phyloP scores from a whole-genome alignment of 306 rosid species.

The Vachellia pachyceras region DNA sequence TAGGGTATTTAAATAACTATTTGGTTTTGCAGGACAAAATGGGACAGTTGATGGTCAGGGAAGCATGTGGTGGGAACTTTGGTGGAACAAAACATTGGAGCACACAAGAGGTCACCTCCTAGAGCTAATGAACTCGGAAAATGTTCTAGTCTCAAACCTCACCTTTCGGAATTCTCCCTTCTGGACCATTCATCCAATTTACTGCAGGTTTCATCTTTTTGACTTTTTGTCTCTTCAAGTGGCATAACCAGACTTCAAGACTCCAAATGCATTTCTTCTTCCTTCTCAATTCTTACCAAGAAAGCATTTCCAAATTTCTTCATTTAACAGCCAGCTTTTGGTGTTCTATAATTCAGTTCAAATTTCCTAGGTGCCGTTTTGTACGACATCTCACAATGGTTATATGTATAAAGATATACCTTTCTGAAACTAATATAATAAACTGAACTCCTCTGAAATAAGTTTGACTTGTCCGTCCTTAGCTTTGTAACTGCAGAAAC shows the following conservation, averaged over 20 bases:
- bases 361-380: not conserved
- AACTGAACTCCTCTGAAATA: not conserved
- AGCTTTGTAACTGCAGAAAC: slow-evolving; percentile 29
- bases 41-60: slow-evolving; percentile 96
- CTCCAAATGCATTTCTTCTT: not conserved
- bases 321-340: not conserved
- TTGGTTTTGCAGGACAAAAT: slow-evolving; percentile 71
- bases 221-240: slow-evolving; percentile 22
- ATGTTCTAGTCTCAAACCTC: slow-evolving; percentile 83
- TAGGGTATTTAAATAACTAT: slow-evolving; percentile 11
- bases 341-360: slow-evolving; percentile 1
- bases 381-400: not conserved
- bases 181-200: slow-evolving; percentile 98
- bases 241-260: not conserved
- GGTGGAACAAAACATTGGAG: slow-evolving; percentile 94
- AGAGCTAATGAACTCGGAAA: slow-evolving; percentile 78
- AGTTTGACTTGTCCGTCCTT: not conserved
- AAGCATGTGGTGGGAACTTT: slow-evolving; percentile 96
- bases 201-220: slow-evolving; percentile 69
- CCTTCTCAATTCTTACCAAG: not conserved
- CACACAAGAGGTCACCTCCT: slow-evolving; percentile 95
- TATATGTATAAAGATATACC: not conserved
- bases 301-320: not conserved
- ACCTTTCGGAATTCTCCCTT: slow-evolving; percentile 91
- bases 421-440: slow-evolving; percentile 6